Evolutionary conservation across 371 early-diverging fungal species (phyloP).

Genomic region (Paramicrosporidium saccamoebae): DNA sequence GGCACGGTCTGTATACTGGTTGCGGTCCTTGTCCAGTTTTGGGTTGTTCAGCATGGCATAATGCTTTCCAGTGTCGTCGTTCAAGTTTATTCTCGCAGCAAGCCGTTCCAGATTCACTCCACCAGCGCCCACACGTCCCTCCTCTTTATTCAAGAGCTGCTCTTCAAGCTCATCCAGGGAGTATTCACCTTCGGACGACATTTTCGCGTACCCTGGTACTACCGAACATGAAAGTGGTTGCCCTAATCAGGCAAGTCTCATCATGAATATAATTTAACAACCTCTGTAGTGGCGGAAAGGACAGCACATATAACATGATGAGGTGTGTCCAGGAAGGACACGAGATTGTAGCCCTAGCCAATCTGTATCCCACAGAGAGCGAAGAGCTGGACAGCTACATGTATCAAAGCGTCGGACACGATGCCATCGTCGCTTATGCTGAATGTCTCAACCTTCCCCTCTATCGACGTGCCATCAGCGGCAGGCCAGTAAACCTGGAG

Average conservation of each 20-base stretch:
- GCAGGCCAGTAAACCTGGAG: slow-evolving; percentile 25
- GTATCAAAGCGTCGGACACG: slow-evolving; percentile 97
- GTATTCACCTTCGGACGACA: slow-evolving; percentile 6
- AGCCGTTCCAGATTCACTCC: background rate
- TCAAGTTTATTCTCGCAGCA: background rate
- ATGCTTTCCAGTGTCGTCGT: slow-evolving; percentile 3
- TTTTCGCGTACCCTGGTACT: slow-evolving; percentile 8
- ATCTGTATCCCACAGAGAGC: slow-evolving; percentile 43
- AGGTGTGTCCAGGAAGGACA: slow-evolving; percentile 82
- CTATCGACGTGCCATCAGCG: slow-evolving; percentile 36
- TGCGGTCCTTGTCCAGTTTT: slow-evolving; percentile 1
- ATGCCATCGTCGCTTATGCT: slow-evolving; percentile 42
- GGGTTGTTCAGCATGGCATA: slow-evolving; percentile 1
- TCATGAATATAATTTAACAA: too few relatives aligned
- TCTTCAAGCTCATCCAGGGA: slow-evolving; percentile 1
- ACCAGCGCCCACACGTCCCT: slow-evolving; percentile 4
- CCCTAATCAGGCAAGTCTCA: too few relatives aligned
- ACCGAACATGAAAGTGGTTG: too few relatives aligned
- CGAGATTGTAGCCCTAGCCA: slow-evolving; percentile 67
- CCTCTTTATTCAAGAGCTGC: slow-evolving; percentile 1
- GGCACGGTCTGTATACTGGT: slow-evolving; percentile 55
- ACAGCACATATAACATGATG: slow-evolving; percentile 86
- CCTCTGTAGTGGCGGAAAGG: slow-evolving; percentile 92
- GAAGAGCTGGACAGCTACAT: slow-evolving; percentile 90
- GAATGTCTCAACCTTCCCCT: slow-evolving; percentile 72